Conservation (phyloP, 768 basidiomycete species). For the Tephrocybe sp. region DNA sequence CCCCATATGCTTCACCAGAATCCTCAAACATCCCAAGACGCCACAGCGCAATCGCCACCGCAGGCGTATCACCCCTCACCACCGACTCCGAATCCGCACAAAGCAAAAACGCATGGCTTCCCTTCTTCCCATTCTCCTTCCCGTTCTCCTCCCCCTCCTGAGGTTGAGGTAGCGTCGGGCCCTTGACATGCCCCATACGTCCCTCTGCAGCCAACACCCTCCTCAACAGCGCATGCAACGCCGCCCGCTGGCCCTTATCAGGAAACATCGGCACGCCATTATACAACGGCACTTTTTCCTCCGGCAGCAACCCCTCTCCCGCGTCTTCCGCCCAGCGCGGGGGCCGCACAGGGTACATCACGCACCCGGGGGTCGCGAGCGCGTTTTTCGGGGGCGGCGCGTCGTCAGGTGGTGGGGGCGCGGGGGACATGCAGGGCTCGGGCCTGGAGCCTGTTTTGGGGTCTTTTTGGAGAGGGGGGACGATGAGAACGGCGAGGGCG, state of each 20-base stretch:
- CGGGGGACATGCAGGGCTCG: slow-evolving; percentile 16
- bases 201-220: slow-evolving; percentile 51
- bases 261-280: slow-evolving; percentile 70
- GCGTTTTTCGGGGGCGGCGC: neutral
- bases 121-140: neutral
- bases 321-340: neutral
- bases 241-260: slow-evolving; percentile 56
- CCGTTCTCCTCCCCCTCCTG: slow-evolving; percentile 1
- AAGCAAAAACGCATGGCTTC: slow-evolving; percentile 71
- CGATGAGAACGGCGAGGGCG: slow-evolving; percentile 67
- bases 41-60: slow-evolving; percentile 76
- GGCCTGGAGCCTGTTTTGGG: slow-evolving; percentile 45
- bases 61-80: slow-evolving; percentile 57
- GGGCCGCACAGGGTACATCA: slow-evolving; percentile 5
- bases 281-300: slow-evolving; percentile 58
- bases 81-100: slow-evolving; percentile 49
- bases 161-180: too few species aligned
- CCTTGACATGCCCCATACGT: slow-evolving; percentile 14
- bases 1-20: slow-evolving; percentile 40
- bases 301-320: slow-evolving; percentile 9
- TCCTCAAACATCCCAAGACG: slow-evolving; percentile 78
- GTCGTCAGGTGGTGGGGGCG: slow-evolving; percentile 5
- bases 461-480: slow-evolving; percentile 64
- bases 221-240: slow-evolving; percentile 49
- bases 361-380: neutral